phyloP scores from a whole-genome alignment of 139 green algal genomes.

The Asterochloris erici region DNA sequence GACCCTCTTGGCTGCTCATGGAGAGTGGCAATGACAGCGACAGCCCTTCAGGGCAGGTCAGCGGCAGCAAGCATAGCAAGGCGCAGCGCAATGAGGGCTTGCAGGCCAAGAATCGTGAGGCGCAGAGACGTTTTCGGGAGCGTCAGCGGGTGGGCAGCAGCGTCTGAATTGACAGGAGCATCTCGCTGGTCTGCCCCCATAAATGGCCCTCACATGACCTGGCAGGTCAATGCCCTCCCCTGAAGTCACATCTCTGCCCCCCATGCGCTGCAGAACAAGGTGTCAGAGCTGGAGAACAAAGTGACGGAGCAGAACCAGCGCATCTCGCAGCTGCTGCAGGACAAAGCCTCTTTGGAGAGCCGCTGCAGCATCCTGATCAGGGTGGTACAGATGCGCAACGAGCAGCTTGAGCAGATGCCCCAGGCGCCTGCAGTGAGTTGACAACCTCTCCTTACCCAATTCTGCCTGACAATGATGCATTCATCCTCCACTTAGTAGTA shows the following conservation, averaged over 20 bases:
- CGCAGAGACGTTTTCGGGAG: slow-evolving; percentile 5
- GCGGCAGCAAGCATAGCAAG: slow-evolving; percentile 6
- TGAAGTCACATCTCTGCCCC: not conserved
- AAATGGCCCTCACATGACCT: too few species aligned
- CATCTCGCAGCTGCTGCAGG: slow-evolving; percentile 14
- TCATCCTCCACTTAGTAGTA: not conserved
- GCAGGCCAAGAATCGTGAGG: slow-evolving; percentile 18
- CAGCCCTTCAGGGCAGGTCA: not conserved
- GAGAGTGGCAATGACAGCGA: too few species aligned
- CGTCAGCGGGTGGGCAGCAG: slow-evolving; percentile 1
- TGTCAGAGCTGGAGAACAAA: slow-evolving; percentile 37
- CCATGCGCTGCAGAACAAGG: slow-evolving; percentile 19
- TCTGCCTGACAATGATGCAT: not conserved
- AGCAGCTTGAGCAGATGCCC: slow-evolving; percentile 29
- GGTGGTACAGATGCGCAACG: slow-evolving; percentile 26
- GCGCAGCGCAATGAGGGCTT: slow-evolving; percentile 5
- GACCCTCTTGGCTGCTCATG: too few species aligned
- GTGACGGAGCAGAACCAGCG: slow-evolving; percentile 26
- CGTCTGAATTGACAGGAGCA: too few species aligned
- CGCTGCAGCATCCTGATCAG: slow-evolving; percentile 16
- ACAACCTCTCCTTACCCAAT: too few species aligned
- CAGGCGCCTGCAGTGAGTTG: not conserved
- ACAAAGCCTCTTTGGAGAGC: slow-evolving; percentile 18
- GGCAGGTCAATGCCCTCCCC: not conserved
- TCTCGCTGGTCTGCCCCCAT: too few species aligned